Conservation (phyloP, 352 stramenopile genomes). For the Phytopythium chamaehyphon region DNA sequence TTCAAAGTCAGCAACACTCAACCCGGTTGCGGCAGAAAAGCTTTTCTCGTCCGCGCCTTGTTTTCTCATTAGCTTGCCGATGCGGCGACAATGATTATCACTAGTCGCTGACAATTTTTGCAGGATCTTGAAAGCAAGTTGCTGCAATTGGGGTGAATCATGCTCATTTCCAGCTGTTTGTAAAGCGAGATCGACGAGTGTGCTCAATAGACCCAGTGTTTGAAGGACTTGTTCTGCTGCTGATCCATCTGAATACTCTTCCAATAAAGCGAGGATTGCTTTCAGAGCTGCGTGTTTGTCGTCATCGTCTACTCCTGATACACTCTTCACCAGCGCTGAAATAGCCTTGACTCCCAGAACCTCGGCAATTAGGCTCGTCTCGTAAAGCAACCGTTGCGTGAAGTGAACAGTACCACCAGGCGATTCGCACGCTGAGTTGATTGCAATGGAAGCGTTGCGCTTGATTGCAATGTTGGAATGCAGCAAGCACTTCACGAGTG, state of each 20-base stretch:
- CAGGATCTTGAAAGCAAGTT: conserved; percentile 1
- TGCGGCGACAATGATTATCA: conserved; percentile 19
- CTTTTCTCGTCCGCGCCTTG: conserved; percentile 10
- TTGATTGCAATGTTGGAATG: conserved; percentile 32
- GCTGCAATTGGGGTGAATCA: neutral
- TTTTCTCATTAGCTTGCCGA: conserved; percentile 32
- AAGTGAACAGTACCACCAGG: conserved; percentile 41
- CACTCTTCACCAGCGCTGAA: conserved; percentile 34
- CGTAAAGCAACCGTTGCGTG: conserved; percentile 28
- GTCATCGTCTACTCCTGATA: conserved; percentile 39
- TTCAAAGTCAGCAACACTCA: neutral
- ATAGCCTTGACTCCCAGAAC: conserved; percentile 50
- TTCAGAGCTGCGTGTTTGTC: conserved; percentile 36
- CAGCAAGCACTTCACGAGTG: conserved; percentile 50
- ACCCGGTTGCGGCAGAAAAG: conserved; percentile 8
- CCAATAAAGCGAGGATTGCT: conserved; percentile 26
- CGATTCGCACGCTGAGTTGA: conserved; percentile 66
- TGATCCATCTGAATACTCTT: conserved; percentile 9
- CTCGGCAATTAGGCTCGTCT: conserved; percentile 40
- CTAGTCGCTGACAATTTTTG: conserved; percentile 1
- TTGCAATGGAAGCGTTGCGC: conserved; percentile 48
- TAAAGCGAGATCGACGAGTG: conserved; percentile 10
- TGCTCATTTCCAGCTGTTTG: neutral
- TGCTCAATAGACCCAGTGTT: conserved; percentile 45
- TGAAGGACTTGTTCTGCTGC: conserved; percentile 38